Percentiles rank a stretch among this genome's conserved stretches.
These are phyloP conservation scores for Syncephalastrum monosporum DNA, from an alignment of 371 early-diverging fungal genomes.

Conservation along the genomic window DNA sequence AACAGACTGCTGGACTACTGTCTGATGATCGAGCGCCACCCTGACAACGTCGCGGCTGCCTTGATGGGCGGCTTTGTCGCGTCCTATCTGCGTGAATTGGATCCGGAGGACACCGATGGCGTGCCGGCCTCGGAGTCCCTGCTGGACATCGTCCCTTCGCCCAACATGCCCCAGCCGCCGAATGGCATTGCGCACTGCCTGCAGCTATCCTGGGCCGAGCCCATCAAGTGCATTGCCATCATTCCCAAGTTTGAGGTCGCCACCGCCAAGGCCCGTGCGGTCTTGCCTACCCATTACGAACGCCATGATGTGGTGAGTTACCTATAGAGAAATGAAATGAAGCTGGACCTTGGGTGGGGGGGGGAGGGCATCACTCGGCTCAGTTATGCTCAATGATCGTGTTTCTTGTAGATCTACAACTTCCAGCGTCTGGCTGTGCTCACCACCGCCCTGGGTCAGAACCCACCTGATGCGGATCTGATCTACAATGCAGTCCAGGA, in stretches of 20 bases:
- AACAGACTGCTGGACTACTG: slow-evolving; percentile 85
- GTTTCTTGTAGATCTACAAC: slow-evolving; percentile 73
- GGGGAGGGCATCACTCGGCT: neutral
- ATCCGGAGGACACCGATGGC: slow-evolving; percentile 51
- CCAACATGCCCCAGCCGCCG: slow-evolving; percentile 55
- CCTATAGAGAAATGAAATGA: too few relatives aligned
- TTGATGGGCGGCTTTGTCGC: slow-evolving; percentile 93
- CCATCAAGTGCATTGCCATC: slow-evolving; percentile 80
- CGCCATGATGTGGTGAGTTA: slow-evolving; percentile 77
- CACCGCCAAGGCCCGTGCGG: slow-evolving; percentile 89
- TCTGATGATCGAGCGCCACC: slow-evolving; percentile 91
- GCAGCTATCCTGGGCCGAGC: slow-evolving; percentile 62
- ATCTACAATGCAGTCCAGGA: slow-evolving; percentile 94
- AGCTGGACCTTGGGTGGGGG: too few relatives aligned
- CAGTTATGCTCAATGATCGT: neutral
- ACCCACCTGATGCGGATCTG: slow-evolving; percentile 67
- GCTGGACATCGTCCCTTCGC: slow-evolving; percentile 35
- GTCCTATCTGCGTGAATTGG: slow-evolving; percentile 66
- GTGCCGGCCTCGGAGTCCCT: slow-evolving; percentile 63
- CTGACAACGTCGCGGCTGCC: slow-evolving; percentile 95
- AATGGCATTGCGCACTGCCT: slow-evolving; percentile 69
- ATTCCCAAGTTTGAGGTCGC: slow-evolving; percentile 92
- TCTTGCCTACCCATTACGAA: slow-evolving; percentile 76
- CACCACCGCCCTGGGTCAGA: slow-evolving; percentile 73
- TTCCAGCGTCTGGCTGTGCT: slow-evolving; percentile 91